Percentiles rank a stretch among this genome's conserved stretches.
These are phyloP conservation scores for Cutaneotrichosporon mucoides DNA, from an alignment of 1,284 basidiomycete genomes.

Conservation along the genomic window DNA sequence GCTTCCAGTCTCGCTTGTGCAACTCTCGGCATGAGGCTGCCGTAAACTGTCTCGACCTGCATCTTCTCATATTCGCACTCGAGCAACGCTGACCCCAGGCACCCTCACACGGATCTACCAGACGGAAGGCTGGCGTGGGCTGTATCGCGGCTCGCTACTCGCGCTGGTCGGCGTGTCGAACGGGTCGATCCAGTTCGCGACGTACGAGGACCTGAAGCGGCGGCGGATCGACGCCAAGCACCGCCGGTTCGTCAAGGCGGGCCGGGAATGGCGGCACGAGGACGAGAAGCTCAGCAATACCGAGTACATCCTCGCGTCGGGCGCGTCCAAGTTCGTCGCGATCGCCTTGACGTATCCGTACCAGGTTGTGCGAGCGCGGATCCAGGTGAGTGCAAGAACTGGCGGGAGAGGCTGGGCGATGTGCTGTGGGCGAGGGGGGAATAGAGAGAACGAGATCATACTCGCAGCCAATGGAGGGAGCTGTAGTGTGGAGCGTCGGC, in stretches of 20 bases:
- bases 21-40: too few species aligned
- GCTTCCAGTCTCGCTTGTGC: too few species aligned
- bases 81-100: too few species aligned
- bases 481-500: too few species aligned
- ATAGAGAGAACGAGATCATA: too few species aligned
- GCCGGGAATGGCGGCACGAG: slow-evolving; percentile 62
- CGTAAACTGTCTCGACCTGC: too few species aligned
- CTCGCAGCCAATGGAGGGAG: too few species aligned
- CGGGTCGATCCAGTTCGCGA: slow-evolving; percentile 93
- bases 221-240: slow-evolving; percentile 77
- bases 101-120: slow-evolving; percentile 54
- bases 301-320: slow-evolving; percentile 89
- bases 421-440: neutral
- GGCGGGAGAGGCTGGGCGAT: neutral
- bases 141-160: slow-evolving; percentile 82
- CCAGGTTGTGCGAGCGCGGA: slow-evolving; percentile 90
- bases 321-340: slow-evolving; percentile 80
- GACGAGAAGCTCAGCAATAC: slow-evolving; percentile 84
- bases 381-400: slow-evolving; percentile 58
- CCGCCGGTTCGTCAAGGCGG: slow-evolving; percentile 58
- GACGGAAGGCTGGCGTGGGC: slow-evolving; percentile 71
- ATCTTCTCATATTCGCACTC: too few species aligned
- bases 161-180: slow-evolving; percentile 92
- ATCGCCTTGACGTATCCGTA: slow-evolving; percentile 90
- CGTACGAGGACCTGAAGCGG: slow-evolving; percentile 92